A percentile compares a stretch with the other conserved stretches of the same genome.
These are phyloP conservation scores for Aspergillus arachidicola DNA, from an alignment of 2,329 filamentous ascomycete genomes.

Conservation along the genomic window DNA sequence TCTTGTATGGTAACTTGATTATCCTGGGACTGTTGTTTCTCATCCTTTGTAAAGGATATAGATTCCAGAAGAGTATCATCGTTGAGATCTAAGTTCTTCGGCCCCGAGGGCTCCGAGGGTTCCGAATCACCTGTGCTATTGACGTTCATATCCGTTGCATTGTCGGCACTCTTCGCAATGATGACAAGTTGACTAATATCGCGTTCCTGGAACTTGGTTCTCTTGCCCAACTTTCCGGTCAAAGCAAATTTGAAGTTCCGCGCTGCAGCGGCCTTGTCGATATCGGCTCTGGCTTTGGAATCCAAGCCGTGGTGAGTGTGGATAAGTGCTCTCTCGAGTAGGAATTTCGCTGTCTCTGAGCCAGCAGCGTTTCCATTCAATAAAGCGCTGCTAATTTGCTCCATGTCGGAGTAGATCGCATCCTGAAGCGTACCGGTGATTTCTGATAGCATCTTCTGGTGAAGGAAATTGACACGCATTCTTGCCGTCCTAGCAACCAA, in stretches of 20 bases:
- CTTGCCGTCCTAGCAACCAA: conserved; percentile 59
- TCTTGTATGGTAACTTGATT: conserved; percentile 43
- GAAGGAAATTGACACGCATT: conserved; percentile 72
- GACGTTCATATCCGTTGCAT: conserved; percentile 21
- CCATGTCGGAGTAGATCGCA: conserved; percentile 62
- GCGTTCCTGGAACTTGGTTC: conserved; percentile 47
- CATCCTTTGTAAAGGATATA: conserved; percentile 72
- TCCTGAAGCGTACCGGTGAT: conserved; percentile 62
- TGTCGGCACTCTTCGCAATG: conserved; percentile 72
- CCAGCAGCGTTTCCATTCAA: conserved; percentile 34
- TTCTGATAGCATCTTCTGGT: conserved; percentile 69
- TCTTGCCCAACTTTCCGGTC: conserved; percentile 80
- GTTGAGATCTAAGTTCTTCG: conserved; percentile 76
- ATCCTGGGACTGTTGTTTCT: conserved; percentile 44
- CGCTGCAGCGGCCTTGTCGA: conserved; percentile 67
- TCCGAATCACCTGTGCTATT: conserved; percentile 26
- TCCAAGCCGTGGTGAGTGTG: conserved; percentile 84
- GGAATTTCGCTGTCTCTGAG: conserved; percentile 66
- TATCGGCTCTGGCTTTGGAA: conserved; percentile 69
- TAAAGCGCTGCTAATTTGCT: conserved; percentile 49
- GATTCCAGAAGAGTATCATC: conserved; percentile 91
- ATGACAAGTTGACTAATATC: conserved; percentile 83
- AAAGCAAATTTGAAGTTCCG: conserved; percentile 79
- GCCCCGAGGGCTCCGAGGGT: conserved; percentile 48
- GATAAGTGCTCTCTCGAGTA: conserved; percentile 80